Percentiles rank a stretch among this genome's conserved stretches.
Evolutionary conservation across 768 basidiomycete genomes (phyloP).

Genomic region (Lactarius sp.): DNA sequence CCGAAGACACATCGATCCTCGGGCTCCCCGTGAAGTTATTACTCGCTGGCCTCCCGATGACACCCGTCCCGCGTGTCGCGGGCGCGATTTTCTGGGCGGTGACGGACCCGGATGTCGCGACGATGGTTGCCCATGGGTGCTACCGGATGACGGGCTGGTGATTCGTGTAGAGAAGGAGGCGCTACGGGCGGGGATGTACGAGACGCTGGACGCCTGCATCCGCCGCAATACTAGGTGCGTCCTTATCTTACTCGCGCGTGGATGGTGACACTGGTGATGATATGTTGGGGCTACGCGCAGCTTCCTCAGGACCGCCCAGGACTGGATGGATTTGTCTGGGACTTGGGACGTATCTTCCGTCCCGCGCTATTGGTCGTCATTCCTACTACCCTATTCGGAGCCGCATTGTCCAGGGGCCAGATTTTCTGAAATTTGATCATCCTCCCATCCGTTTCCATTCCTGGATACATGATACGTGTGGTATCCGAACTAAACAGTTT

Average conservation of each 20-base stretch:
- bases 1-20: constrained; percentile 29
- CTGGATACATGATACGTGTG: not conserved
- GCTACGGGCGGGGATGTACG: constrained; percentile 29
- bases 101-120: constrained; percentile 27
- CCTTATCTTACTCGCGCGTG: not conserved
- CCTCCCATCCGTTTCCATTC: not conserved
- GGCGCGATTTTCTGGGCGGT: constrained; percentile 32
- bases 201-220: constrained; percentile 22
- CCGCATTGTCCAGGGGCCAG: not conserved
- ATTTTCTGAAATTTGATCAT: not conserved
- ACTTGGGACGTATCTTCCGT: constrained; percentile 10
- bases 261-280: not conserved
- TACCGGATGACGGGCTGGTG: constrained; percentile 32
- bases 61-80: constrained; percentile 32
- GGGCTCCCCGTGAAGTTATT: constrained; percentile 15
- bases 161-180: constrained; percentile 27
- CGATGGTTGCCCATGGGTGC: constrained; percentile 31
- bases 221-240: constrained; percentile 9
- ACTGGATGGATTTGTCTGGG: not conserved
- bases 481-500: not conserved
- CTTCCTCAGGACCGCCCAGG: not conserved
- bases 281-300: not conserved
- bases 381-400: not conserved
- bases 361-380: constrained; percentile 2
- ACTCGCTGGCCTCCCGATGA: constrained; percentile 31